Base-by-base conservation (phyloP, 2,329 filamentous ascomycete genomes). In the Aspergillus sp. region DNA sequence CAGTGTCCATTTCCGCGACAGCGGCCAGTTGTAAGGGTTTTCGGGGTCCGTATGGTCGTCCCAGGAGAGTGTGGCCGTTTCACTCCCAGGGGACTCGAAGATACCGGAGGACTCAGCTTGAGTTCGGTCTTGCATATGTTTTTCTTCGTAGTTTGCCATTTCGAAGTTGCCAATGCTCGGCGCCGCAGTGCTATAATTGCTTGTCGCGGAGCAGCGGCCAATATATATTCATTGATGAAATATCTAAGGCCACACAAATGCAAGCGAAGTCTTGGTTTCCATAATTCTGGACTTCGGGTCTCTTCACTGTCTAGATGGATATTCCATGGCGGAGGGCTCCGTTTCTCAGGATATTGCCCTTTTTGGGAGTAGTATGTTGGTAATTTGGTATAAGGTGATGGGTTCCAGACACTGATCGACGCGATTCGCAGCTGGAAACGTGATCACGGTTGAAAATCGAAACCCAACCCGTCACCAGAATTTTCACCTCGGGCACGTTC, bases 21-120 rank as follows among this genome's bases (percentile, higher is more conserved):
- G 15, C 1, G 63, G 44, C 64, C 64, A 66, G 47, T 66, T 66
- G 58, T 59, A 66, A 0, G 64, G 64, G 37, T 65, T 65, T 11
- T 51, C 40, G 11, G 59, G 55, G 19, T 66, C 56, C 7, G 55
- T 5, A 17, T 44, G 9, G 15, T 15, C 40, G 33, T 50, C 27
- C 21, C 45, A 48, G 14, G 53, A 43, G 5, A 21, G n/a, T 33
- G 49, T 33, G n/a, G 5, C 17, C 12, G 4, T 33, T 3, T 33
- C 21, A 12, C 15, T 52, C 6, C 14, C 39, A 33, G 7, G 3
- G 8, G 23, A 46, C 2, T 31, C 12, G 27, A 27, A 27, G 15
- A 27, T 27, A 4, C 11, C 44, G 5, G 14, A 23, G 21, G 27
- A 21, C 21, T 21, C 27, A 19, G 45, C n/a, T n/a, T 27, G 27